These are phyloP conservation scores for Panicum hallii DNA, from an alignment of 202 grass and related monocot genomes.

Conservation along the genomic window DNA sequence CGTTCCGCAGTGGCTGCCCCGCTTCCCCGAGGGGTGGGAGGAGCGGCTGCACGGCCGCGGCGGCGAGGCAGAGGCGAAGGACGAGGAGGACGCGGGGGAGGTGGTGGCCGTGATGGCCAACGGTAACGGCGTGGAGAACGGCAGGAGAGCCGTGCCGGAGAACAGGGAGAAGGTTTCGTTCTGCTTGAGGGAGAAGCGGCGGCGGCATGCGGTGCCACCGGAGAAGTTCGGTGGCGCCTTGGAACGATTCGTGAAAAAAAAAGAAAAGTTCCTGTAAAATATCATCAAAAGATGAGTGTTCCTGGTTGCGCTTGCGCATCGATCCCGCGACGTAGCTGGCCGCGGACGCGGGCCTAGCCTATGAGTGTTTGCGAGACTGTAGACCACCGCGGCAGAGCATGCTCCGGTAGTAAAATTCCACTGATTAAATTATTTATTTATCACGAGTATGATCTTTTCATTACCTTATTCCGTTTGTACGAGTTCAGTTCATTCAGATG, in stretches of 20 bases:
- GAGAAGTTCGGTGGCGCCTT: neutral
- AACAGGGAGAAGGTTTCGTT: constrained; percentile 63
- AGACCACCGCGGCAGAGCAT: neutral
- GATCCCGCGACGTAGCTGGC: neutral
- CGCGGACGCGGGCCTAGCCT: too few species aligned
- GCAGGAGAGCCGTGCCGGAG: constrained; percentile 24
- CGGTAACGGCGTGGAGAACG: constrained; percentile 2
- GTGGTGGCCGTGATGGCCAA: neutral
- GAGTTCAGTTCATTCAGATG: too few species aligned
- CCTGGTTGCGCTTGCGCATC: too few species aligned
- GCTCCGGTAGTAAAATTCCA: neutral
- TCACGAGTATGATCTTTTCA: neutral
- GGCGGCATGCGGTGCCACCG: neutral
- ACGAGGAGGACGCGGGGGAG: constrained; percentile 20
- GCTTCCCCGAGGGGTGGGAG: constrained; percentile 54
- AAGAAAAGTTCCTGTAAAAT: neutral
- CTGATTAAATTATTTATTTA: neutral
- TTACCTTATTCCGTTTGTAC: too few species aligned
- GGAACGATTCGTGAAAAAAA: neutral
- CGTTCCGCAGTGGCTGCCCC: constrained; percentile 64
- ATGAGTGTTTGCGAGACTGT: neutral
- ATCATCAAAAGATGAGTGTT: neutral
- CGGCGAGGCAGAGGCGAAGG: neutral
- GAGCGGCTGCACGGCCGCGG: neutral
- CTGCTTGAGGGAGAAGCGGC: constrained; percentile 28